phyloP scores from a whole-genome alignment of 2,329 filamentous ascomycete species.

The Aspergillus jensenii region DNA sequence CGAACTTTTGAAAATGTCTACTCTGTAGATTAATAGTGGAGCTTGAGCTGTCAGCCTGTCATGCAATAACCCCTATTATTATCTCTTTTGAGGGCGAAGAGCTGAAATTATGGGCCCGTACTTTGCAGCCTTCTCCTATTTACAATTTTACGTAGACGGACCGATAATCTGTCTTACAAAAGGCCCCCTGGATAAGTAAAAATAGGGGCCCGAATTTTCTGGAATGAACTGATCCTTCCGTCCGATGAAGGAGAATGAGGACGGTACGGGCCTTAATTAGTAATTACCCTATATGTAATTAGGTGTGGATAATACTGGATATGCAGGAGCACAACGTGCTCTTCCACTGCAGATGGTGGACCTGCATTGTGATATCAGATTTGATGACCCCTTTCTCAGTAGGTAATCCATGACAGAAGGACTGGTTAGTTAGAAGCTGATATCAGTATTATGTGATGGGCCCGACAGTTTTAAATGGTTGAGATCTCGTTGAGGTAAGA shows the following conservation, averaged over 20 bases:
- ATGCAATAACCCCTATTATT: not conserved
- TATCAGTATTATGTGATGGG: not conserved
- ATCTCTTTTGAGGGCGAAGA: not conserved
- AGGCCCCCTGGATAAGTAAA: not conserved
- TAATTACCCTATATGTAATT: conserved; percentile 6
- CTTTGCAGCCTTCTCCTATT: not conserved
- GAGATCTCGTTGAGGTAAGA: not conserved
- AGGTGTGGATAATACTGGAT: not conserved
- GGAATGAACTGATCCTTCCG: conserved; percentile 22
- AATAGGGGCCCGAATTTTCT: not conserved
- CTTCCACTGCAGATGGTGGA: not conserved
- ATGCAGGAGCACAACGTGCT: conserved; percentile 1
- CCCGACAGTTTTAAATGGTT: not conserved
- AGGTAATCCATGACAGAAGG: not conserved
- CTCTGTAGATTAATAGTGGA: not conserved
- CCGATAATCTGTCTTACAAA: not conserved
- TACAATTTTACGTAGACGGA: not conserved
- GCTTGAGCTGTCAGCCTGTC: not conserved
- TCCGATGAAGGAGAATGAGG: not conserved
- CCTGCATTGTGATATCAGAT: conserved; percentile 11
- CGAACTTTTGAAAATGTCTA: too few species aligned
- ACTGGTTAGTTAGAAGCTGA: not conserved
- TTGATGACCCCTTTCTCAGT: not conserved
- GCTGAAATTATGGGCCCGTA: not conserved
- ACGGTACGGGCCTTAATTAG: conserved; percentile 5